phyloP scores from a whole-genome alignment of 2,329 filamentous ascomycete species.

The Chrysosporium queenslandicum region DNA sequence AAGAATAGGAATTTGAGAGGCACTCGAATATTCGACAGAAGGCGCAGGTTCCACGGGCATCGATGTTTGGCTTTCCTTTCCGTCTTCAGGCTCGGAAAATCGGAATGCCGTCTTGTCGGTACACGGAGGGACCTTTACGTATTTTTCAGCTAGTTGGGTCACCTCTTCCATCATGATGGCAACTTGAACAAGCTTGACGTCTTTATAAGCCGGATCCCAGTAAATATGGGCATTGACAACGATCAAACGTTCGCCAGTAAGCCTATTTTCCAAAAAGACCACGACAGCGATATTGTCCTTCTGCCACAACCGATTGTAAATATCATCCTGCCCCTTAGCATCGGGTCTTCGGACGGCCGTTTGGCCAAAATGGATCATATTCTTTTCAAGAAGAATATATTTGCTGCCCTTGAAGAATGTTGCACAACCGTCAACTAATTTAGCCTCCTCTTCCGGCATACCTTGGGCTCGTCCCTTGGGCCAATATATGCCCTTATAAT shows the following conservation, averaged over 20 bases:
- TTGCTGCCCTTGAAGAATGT: constrained; percentile 96
- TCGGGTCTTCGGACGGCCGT: constrained; percentile 90
- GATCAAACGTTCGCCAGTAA: constrained; percentile 82
- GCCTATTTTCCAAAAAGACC: constrained; percentile 82
- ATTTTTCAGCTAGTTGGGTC: constrained; percentile 74
- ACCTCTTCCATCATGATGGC: constrained; percentile 91
- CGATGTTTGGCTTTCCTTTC: constrained; percentile 35
- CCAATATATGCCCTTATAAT: constrained; percentile 92
- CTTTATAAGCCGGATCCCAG: constrained; percentile 82
- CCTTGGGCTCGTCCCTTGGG: constrained; percentile 83
- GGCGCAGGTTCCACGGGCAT: constrained; percentile 55
- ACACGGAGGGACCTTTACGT: constrained; percentile 65
- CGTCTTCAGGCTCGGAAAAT: constrained; percentile 41
- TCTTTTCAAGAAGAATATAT: constrained; percentile 87
- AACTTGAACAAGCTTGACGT: constrained; percentile 94
- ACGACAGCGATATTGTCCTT: constrained; percentile 94
- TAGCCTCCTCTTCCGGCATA: constrained; percentile 81
- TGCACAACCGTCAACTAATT: constrained; percentile 87
- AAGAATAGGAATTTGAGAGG: constrained; percentile 78
- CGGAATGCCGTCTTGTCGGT: constrained; percentile 61
- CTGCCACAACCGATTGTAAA: constrained; percentile 97
- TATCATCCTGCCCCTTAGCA: constrained; percentile 94
- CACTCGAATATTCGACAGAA: constrained; percentile 75
- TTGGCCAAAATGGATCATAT: constrained; percentile 81
- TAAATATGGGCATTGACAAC: constrained; percentile 90